Conservation (phyloP, 768 basidiomycete species). For the Lentinula raphanica region DNA sequence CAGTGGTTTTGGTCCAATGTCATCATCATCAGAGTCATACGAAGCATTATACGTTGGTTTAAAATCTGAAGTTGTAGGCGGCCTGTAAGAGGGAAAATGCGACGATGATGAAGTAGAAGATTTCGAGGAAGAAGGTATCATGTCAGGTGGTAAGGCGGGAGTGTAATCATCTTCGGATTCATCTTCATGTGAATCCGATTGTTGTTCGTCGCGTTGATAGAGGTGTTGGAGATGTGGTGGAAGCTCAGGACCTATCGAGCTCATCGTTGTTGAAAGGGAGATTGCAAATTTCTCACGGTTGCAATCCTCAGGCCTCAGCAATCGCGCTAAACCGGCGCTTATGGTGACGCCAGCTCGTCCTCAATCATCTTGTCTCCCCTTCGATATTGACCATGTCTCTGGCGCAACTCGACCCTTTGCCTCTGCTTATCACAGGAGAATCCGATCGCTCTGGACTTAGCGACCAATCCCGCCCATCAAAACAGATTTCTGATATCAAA, state of each 20-base stretch:
- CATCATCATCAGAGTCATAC: conserved; percentile 59
- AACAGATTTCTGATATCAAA: no score
- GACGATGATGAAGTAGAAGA: conserved; percentile 13
- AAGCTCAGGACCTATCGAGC: conserved; percentile 52
- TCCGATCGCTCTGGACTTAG: no score
- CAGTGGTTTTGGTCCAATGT: conserved; percentile 80
- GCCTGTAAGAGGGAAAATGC: not conserved
- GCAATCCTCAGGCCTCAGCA: no score
- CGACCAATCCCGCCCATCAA: no score
- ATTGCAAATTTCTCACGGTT: not conserved
- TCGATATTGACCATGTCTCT: no score
- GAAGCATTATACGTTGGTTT: conserved; percentile 24
- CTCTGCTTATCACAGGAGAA: no score
- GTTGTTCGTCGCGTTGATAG: conserved; percentile 1
- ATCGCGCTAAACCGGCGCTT: not conserved
- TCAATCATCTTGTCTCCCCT: no score
- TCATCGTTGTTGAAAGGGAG: conserved; percentile 25
- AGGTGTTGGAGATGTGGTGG: conserved; percentile 39
- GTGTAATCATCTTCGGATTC: conserved; percentile 66
- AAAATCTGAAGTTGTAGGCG: not conserved
- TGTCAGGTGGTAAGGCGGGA: conserved; percentile 72
- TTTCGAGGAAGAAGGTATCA: conserved; percentile 42
- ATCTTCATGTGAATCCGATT: conserved; percentile 34
- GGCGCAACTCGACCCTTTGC: no score
- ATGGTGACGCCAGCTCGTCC: no score